phyloP scores from a whole-genome alignment of 2,329 filamentous ascomycete species.

The Fusarium sp. region DNA sequence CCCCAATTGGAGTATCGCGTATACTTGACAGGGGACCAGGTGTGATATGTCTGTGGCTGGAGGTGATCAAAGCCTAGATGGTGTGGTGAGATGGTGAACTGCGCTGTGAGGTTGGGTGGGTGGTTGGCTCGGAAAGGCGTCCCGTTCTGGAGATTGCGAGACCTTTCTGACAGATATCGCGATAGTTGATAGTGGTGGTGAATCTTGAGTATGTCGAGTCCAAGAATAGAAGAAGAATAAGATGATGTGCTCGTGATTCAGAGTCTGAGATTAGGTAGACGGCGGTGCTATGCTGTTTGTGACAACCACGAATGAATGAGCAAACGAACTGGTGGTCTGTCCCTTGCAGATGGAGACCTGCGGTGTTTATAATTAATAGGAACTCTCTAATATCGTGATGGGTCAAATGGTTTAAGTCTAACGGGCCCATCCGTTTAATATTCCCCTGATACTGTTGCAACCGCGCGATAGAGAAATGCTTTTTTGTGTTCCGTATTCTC shows the following conservation, averaged over 20 bases:
- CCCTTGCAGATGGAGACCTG: background rate
- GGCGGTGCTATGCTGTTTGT: background rate
- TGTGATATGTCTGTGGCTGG: slow-evolving; percentile 35
- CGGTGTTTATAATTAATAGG: slow-evolving; percentile 4
- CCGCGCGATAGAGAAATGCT: background rate
- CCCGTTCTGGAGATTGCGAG: slow-evolving; percentile 26
- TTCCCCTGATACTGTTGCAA: background rate
- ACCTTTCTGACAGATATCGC: slow-evolving; percentile 10
- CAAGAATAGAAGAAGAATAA: background rate
- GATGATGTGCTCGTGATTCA: slow-evolving; percentile 12
- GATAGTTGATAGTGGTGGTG: background rate
- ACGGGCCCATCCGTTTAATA: slow-evolving; percentile 14
- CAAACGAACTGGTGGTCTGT: background rate
- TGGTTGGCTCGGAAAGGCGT: slow-evolving; percentile 32
- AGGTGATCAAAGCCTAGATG: slow-evolving; percentile 9
- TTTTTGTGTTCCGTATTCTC: slow-evolving; percentile 18
- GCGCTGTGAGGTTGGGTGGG: slow-evolving; percentile 26
- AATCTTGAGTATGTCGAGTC: background rate
- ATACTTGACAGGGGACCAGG: slow-evolving; percentile 25
- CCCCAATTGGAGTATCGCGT: slow-evolving; percentile 22
- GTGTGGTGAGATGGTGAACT: slow-evolving; percentile 22
- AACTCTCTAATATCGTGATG: background rate
- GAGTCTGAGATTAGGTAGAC: background rate
- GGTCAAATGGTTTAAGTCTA: slow-evolving; percentile 6
- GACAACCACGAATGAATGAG: slow-evolving; percentile 5